Percentiles rank a stretch among this genome's conserved stretches.
Conservation (phyloP, 164 flowering plant genomes). For the Nymphaea colorata region DNA sequence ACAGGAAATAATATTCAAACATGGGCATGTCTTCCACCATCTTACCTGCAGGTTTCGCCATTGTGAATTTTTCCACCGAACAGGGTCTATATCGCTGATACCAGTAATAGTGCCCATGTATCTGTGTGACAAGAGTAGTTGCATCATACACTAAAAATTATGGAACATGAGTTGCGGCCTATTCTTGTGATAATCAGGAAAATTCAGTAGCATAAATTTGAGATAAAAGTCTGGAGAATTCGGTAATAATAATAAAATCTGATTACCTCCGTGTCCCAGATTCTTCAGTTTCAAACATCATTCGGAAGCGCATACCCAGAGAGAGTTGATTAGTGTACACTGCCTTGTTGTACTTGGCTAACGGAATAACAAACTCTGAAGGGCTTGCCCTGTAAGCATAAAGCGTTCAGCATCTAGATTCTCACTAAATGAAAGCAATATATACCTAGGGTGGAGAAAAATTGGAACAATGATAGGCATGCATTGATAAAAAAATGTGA, state of each 20-base stretch:
- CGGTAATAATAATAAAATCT: too few species aligned
- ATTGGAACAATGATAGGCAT: too few species aligned
- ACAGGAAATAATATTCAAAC: conserved; percentile 1
- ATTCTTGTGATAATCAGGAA: not conserved
- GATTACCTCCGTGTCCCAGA: conserved; percentile 85
- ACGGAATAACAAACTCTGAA: conserved; percentile 94
- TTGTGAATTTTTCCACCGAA: conserved; percentile 93
- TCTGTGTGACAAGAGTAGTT: conserved; percentile 25
- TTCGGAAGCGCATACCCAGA: conserved; percentile 94
- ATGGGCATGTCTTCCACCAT: not conserved
- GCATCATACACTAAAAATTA: too few species aligned
- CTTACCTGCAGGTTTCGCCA: conserved; percentile 96
- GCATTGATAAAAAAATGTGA: too few species aligned
- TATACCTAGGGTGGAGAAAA: too few species aligned
- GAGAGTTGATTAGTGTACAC: conserved; percentile 71
- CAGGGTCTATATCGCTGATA: conserved; percentile 79
- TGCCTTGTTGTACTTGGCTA: conserved; percentile 93
- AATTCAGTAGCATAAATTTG: not conserved
- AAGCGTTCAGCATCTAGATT: not conserved
- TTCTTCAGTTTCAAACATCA: conserved; percentile 99
- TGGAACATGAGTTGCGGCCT: too few species aligned
- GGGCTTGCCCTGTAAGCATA: conserved; percentile 72
- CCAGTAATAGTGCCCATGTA: conserved; percentile 98
- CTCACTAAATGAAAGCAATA: too few species aligned
- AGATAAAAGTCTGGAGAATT: too few species aligned